phyloP scores from a whole-genome alignment of 2,329 filamentous ascomycete genomes.

The Exophiala spinifera region DNA sequence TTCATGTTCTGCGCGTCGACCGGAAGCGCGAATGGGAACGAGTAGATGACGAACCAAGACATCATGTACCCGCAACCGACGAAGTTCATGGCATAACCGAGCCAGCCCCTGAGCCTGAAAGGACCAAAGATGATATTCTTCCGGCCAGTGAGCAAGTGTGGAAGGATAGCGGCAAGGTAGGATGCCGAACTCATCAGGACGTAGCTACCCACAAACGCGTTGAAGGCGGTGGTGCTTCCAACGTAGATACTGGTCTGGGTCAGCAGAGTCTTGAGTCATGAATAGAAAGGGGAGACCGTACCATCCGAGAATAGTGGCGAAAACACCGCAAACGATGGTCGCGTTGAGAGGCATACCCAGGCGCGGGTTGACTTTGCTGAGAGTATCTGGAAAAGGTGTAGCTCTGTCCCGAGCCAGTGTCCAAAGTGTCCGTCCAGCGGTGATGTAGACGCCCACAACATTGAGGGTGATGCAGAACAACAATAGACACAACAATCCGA shows the following conservation, averaged over 20 bases:
- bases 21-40: slow-evolving; percentile 53
- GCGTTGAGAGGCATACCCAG: slow-evolving; percentile 56
- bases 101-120: slow-evolving; percentile 52
- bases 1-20: slow-evolving; percentile 52
- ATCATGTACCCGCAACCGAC: slow-evolving; percentile 53
- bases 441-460: slow-evolving; percentile 58
- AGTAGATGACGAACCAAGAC: slow-evolving; percentile 57
- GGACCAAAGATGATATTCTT: slow-evolving; percentile 49
- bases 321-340: slow-evolving; percentile 48
- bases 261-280: background rate
- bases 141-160: slow-evolving; percentile 52
- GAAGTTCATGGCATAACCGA: slow-evolving; percentile 51
- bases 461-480: slow-evolving; percentile 54
- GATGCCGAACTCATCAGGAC: slow-evolving; percentile 56
- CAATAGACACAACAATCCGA: slow-evolving; percentile 54
- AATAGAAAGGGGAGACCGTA: background rate
- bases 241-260: slow-evolving; percentile 44
- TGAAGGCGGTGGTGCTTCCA: slow-evolving; percentile 45
- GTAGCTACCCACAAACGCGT: slow-evolving; percentile 57
- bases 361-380: slow-evolving; percentile 47
- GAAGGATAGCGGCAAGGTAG: slow-evolving; percentile 54
- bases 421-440: slow-evolving; percentile 61
- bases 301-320: slow-evolving; percentile 52
- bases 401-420: slow-evolving; percentile 59
- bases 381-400: slow-evolving; percentile 50